Evolutionary conservation across 305 asterid genomes (phyloP), one percentile per base, ranked within the genome.

Genomic region (Rubia peregrina): DNA sequence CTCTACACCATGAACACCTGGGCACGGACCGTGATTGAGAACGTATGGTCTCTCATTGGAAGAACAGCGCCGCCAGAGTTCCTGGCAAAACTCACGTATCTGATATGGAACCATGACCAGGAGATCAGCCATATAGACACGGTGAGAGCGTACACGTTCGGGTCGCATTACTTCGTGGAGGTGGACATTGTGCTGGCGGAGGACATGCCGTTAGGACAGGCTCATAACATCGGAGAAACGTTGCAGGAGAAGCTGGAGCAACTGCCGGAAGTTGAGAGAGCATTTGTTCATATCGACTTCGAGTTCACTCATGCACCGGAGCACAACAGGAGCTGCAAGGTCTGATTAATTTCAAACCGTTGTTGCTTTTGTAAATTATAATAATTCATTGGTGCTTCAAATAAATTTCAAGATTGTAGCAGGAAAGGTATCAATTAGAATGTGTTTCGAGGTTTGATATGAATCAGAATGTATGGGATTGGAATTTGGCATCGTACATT

Each of bases 1-100:
- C 9, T 92, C 67, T 92, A 92, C 71, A 92, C 98, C 22, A 92
- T 92, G 65, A 78, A 80, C 83, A 92, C 98, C 0, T 92, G 98
- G 98, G 82, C 97, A 13, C 88, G 75, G 84, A 88, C 98, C 0
- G 98, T 92, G n/a, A 56, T 89, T 0, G 98, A 92, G 72, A 90
- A 92, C 49, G 98, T 92, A 26, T 63, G 88, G 82, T 83, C 93
- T 16, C 85, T 92, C 42, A 92, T 92, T 1, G 98, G 97, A 71
- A 88, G 95, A 80, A 82, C 98, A 22, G 97, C 98, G 10, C 97
- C 98, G 9, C 97, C 98, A 38, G 98, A 92, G 26, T 92, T 85
- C 74, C 87, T 92, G 21, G 78, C 96, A 17, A 92, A 92, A 69
- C 53, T 92, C 61, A 90, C 95, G 0, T 92, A 90, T 76, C 91